Base-by-base conservation (phyloP, 1,284 basidiomycete species). In the Chondrostereum purpureum region DNA sequence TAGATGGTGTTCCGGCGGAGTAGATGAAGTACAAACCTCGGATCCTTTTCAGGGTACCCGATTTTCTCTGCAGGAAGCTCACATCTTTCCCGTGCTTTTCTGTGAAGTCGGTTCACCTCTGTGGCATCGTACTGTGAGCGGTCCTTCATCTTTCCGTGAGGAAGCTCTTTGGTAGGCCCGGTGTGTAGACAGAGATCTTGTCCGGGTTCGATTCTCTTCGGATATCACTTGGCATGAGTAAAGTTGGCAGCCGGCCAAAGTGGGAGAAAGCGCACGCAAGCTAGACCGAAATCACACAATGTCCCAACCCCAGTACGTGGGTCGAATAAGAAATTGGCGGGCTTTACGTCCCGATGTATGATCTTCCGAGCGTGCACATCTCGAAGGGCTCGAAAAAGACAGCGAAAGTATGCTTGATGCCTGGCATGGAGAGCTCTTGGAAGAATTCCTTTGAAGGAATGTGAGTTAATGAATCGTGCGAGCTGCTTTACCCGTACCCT, bases 331-430 rank as follows among this genome's bases (percentile, higher is more conserved):
- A 99, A 99, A 65, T 99, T 99, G 50, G 95, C 95, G 13, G 95
- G 96, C 61, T 99, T 99, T 57, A 99, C 91, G 64, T 99, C 95
- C 27, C 95, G 90, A 66, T 99, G 95, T 42, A 99, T 89, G 58
- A 99, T 88, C 5, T 78, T 81, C 41, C 90, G 74, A n/a, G 80
- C 68, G 61, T 99, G 96, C 17, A 92, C 87, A 55, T 95, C 92
- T 42, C 87, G 82, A 43, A 99, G 65, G 1, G 92, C 93, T 16
- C 88, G 84, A 61, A 99, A 85, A 60, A 99, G 80, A 60, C 89
- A 94, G 34, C 85, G 82, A 57, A 99, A 86, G 69, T 99, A 99
- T 43, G 80, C 72, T 59, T 89, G 46, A 98, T 81, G 23, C 83
- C 81, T 36, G 70, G 67, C 56, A 92, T 75, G 10, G 90, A 78